Evolutionary conservation across 305 asterid species (phyloP).

Genomic region (Nicotiana rustica): DNA sequence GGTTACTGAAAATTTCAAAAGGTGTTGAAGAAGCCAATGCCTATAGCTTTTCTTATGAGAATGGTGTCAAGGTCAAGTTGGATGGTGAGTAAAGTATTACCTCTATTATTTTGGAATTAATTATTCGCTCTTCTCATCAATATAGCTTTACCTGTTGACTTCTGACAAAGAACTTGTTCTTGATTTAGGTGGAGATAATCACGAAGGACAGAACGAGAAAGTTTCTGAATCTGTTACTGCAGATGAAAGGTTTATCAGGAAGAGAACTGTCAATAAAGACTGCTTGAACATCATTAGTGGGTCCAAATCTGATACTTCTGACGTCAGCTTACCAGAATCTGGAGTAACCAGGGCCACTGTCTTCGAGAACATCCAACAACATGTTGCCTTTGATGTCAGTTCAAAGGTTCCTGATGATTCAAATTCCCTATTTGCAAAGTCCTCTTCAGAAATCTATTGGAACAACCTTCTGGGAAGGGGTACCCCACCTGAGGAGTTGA

Average conservation of each 20-base stretch:
- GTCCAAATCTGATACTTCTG: conserved; percentile 56
- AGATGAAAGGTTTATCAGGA: conserved; percentile 34
- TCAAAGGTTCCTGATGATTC: conserved; percentile 54
- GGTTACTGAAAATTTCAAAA: conserved; percentile 43
- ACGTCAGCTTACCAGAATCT: conserved; percentile 47
- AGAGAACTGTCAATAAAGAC: conserved; percentile 44
- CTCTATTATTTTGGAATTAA: neutral
- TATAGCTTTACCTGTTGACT: conserved; percentile 11
- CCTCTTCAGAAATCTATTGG: conserved; percentile 52
- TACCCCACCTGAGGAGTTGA: conserved; percentile 78
- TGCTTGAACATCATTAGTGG: conserved; percentile 43
- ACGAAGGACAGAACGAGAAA: conserved; percentile 15
- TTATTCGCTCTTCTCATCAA: conserved; percentile 12
- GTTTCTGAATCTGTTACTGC: conserved; percentile 46
- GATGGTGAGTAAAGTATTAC: conserved; percentile 39
- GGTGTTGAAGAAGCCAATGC: conserved; percentile 47
- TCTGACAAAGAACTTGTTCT: conserved; percentile 38
- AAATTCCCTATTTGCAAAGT: conserved; percentile 46
- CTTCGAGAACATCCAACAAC: conserved; percentile 12
- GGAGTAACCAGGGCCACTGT: conserved; percentile 27
- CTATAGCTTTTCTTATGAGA: conserved; percentile 48
- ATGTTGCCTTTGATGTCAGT: conserved; percentile 50
- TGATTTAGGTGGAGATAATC: conserved; percentile 49
- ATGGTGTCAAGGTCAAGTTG: conserved; percentile 47
- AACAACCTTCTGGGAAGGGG: conserved; percentile 60